Percentiles rank a stretch among this genome's conserved stretches.
These are phyloP conservation scores for Malus sylvestris DNA, from an alignment of 306 rosid species.

Conservation along the genomic window DNA sequence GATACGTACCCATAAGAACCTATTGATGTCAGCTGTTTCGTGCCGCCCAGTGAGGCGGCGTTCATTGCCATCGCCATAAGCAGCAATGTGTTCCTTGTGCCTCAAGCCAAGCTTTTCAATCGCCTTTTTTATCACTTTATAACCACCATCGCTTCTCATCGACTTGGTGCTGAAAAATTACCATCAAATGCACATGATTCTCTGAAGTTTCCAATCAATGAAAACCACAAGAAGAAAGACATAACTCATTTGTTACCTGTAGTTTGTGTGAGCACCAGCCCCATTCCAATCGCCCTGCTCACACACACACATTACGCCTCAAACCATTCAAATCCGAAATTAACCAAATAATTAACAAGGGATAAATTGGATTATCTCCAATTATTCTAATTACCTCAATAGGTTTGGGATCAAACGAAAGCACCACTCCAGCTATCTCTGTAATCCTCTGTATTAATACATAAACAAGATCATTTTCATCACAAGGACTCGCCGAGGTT, in stretches of 20 bases:
- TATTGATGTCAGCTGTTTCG: conserved; percentile 55
- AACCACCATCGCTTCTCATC: conserved; percentile 56
- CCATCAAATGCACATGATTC: not conserved
- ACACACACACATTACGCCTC: not conserved
- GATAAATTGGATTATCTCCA: not conserved
- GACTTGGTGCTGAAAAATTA: conserved; percentile 43
- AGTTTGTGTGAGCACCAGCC: conserved; percentile 13
- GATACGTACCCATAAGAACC: conserved; percentile 25
- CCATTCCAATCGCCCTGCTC: conserved; percentile 11
- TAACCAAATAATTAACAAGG: not conserved
- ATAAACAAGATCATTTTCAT: not conserved
- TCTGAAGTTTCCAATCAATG: not conserved
- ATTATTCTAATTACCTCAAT: not conserved
- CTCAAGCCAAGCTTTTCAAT: conserved; percentile 43
- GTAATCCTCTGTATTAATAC: conserved; percentile 1
- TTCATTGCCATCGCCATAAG: conserved; percentile 68
- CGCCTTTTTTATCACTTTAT: conserved; percentile 49
- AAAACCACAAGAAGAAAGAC: not conserved
- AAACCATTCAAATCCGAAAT: not conserved
- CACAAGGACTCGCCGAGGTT: not conserved
- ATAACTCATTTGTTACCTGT: not conserved
- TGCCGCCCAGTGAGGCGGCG: conserved; percentile 62
- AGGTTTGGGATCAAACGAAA: conserved; percentile 14
- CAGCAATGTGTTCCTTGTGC: conserved; percentile 65
- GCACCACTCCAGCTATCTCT: conserved; percentile 9